These are phyloP conservation scores for Auricularia cornea DNA, from an alignment of 768 basidiomycete genomes.

Conservation along the genomic window DNA sequence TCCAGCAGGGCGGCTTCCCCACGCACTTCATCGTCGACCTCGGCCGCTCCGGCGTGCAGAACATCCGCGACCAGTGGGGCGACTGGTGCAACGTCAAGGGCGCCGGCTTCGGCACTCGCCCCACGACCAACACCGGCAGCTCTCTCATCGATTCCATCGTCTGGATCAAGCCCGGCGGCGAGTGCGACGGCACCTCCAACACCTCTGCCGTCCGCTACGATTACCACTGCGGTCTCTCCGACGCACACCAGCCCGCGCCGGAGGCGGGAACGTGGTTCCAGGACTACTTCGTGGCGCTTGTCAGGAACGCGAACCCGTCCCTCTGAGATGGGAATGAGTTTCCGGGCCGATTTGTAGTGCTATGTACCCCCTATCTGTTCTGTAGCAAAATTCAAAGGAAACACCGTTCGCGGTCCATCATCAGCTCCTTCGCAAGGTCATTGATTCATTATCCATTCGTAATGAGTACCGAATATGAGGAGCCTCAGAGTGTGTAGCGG, in stretches of 20 bases:
- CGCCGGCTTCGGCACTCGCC: constrained; percentile 54
- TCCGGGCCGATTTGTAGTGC: too few relatives aligned
- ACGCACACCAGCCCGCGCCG: constrained; percentile 47
- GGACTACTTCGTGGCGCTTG: constrained; percentile 50
- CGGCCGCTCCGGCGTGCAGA: constrained; percentile 54
- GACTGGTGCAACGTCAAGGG: constrained; percentile 64
- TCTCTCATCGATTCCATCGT: constrained; percentile 51
- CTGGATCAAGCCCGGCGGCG: constrained; percentile 64
- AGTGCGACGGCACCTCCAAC: constrained; percentile 56
- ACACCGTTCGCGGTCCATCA: too few relatives aligned
- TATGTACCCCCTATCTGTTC: too few relatives aligned
- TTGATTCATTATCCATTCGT: too few relatives aligned
- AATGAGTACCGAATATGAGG: too few relatives aligned
- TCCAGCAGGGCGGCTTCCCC: constrained; percentile 39
- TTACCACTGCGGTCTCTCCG: constrained; percentile 26
- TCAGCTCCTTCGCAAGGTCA: too few relatives aligned
- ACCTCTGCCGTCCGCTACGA: constrained; percentile 48
- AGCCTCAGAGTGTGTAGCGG: constrained; percentile 41
- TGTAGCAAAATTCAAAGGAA: too few relatives aligned
- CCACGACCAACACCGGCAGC: constrained; percentile 47
- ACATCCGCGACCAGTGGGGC: constrained; percentile 52
- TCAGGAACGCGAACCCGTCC: constrained; percentile 44
- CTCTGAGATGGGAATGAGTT: constrained; percentile 15
- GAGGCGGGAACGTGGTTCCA: constrained; percentile 65
- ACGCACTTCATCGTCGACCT: constrained; percentile 62